phyloP scores from a whole-genome alignment of 768 basidiomycete species.

The Boletus rubropictus region DNA sequence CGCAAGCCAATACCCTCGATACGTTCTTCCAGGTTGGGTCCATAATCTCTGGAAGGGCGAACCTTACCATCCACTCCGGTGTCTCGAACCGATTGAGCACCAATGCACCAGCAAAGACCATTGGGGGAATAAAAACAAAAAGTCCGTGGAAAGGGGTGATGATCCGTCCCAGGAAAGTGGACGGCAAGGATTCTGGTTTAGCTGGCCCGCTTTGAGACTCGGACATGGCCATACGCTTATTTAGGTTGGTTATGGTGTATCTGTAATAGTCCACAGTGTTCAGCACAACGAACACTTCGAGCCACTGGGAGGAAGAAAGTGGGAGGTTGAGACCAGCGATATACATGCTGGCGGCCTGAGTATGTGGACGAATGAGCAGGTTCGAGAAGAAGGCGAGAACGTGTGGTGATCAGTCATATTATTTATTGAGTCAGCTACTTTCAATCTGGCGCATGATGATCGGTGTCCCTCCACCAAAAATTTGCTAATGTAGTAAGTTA shows the following conservation, averaged over 20 bases:
- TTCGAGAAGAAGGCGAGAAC: too few species aligned
- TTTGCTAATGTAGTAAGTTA: too few species aligned
- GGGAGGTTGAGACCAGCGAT: slow-evolving; percentile 12
- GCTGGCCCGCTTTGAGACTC: slow-evolving; percentile 15
- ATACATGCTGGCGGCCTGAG: slow-evolving; percentile 5
- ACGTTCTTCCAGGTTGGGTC: slow-evolving; percentile 9
- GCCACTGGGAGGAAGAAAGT: slow-evolving; percentile 1
- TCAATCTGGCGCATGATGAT: too few species aligned
- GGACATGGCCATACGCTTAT: neutral
- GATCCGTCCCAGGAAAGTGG: slow-evolving; percentile 18
- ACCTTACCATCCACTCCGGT: slow-evolving; percentile 28
- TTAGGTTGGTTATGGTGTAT: neutral
- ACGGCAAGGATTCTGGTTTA: slow-evolving; percentile 9
- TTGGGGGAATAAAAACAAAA: slow-evolving; percentile 15
- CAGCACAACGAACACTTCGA: slow-evolving; percentile 13
- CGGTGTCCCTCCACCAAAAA: too few species aligned
- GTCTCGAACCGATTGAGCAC: slow-evolving; percentile 22
- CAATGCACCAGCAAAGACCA: slow-evolving; percentile 22
- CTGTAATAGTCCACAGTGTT: slow-evolving; percentile 10
- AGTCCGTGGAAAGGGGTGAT: slow-evolving; percentile 23
- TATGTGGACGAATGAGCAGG: too few species aligned
- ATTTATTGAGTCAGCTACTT: too few species aligned
- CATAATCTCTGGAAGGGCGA: slow-evolving; percentile 10
- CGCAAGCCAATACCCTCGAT: slow-evolving; percentile 18
- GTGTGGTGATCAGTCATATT: too few species aligned